phyloP scores from a whole-genome alignment of 2,329 filamentous ascomycete species.

The Botrytis fabae region DNA sequence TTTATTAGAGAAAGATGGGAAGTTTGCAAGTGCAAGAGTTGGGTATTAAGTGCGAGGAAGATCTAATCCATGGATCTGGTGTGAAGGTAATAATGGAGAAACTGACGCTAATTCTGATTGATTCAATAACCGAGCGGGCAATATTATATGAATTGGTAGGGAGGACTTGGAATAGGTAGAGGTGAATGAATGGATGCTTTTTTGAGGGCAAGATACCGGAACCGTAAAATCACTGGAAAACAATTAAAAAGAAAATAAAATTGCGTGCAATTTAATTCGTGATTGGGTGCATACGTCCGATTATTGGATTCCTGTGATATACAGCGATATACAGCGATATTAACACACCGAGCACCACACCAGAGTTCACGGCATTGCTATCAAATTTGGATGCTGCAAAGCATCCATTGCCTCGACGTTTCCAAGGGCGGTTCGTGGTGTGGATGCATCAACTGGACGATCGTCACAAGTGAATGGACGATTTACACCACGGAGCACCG shows the following conservation, averaged over 20 bases:
- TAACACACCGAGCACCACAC: background rate
- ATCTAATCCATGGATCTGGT: constrained; percentile 14
- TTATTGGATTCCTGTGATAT: background rate
- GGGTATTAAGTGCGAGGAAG: constrained; percentile 18
- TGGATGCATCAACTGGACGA: background rate
- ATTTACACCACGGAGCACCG: background rate
- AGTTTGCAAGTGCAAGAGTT: constrained; percentile 30
- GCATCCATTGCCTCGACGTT: background rate
- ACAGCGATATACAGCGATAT: background rate
- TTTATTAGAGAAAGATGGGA: constrained; percentile 29
- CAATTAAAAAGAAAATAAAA: background rate
- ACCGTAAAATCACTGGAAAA: background rate
- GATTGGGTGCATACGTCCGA: too few species aligned
- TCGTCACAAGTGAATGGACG: background rate
- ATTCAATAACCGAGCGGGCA: constrained; percentile 13
- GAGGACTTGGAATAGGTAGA: background rate
- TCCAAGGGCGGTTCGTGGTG: background rate
- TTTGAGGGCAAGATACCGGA: background rate
- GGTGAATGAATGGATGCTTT: background rate
- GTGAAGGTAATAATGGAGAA: constrained; percentile 20
- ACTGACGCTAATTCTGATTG: constrained; percentile 13
- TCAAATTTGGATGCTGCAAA: background rate
- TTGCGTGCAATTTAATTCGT: background rate
- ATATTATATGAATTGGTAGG: constrained; percentile 1
- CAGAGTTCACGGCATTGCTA: background rate